These are phyloP conservation scores for Fusarium sp. DNA, from an alignment of 2,329 filamentous ascomycete species.

Conservation along the genomic window DNA sequence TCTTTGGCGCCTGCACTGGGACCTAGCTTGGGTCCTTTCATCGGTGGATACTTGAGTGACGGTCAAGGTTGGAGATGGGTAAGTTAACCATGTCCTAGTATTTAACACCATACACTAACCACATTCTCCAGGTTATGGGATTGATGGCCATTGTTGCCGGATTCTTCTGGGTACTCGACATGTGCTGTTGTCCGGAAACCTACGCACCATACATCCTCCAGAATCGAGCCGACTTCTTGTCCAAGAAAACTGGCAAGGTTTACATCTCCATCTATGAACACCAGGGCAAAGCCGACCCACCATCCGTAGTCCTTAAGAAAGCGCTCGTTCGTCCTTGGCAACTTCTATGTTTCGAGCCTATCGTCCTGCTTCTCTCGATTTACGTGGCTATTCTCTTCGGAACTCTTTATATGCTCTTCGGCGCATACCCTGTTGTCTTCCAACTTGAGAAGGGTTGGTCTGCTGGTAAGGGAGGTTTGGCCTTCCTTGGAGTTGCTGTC, in stretches of 20 bases:
- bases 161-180: slow-evolving; percentile 62
- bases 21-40: slow-evolving; percentile 66
- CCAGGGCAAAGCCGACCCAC: slow-evolving; percentile 51
- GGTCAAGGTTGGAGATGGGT: slow-evolving; percentile 67
- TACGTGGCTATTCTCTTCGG: slow-evolving; percentile 69
- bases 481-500: slow-evolving; percentile 71
- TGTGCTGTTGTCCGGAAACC: slow-evolving; percentile 63
- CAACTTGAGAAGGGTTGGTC: slow-evolving; percentile 64
- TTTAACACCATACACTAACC: not conserved
- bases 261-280: slow-evolving; percentile 61
- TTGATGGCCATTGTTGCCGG: slow-evolving; percentile 68
- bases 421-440: slow-evolving; percentile 68
- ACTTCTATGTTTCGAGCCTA: slow-evolving; percentile 71
- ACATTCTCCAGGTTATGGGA: slow-evolving; percentile 59
- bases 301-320: slow-evolving; percentile 59
- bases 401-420: slow-evolving; percentile 63
- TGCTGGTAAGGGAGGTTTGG: slow-evolving; percentile 63
- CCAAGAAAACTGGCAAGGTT: slow-evolving; percentile 60
- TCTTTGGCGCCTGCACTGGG: slow-evolving; percentile 70
- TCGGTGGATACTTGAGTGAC: slow-evolving; percentile 68
- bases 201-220: slow-evolving; percentile 65
- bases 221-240: slow-evolving; percentile 59
- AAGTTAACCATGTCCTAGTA: not conserved
- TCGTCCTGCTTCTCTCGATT: slow-evolving; percentile 68
- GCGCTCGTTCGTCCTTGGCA: slow-evolving; percentile 69